phyloP scores from a whole-genome alignment of 371 early-diverging fungal species.

The Parasitella parasitica region DNA sequence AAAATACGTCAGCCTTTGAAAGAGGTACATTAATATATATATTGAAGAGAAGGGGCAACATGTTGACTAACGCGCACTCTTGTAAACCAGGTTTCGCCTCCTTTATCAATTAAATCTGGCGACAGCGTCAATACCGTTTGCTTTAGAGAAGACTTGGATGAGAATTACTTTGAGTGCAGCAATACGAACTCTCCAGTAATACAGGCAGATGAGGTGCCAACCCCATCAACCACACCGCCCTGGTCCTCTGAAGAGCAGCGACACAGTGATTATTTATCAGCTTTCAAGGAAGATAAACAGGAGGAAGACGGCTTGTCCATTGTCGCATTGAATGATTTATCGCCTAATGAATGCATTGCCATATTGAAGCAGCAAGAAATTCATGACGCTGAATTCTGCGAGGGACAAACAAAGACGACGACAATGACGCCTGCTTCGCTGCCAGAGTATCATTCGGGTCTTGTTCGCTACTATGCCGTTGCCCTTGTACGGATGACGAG shows the following conservation, averaged over 20 bases:
- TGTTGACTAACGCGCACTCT: too few species aligned
- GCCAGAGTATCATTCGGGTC: not conserved
- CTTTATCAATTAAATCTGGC: not conserved
- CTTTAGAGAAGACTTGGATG: slow-evolving; percentile 52
- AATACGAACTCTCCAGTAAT: not conserved
- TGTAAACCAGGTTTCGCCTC: not conserved
- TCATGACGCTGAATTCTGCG: not conserved
- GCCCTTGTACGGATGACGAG: not conserved
- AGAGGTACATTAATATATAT: not conserved
- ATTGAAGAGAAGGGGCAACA: too few species aligned
- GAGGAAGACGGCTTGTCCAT: not conserved
- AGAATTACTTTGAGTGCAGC: slow-evolving; percentile 31
- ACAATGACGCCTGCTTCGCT: not conserved
- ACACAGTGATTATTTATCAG: not conserved
- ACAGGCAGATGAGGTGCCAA: not conserved
- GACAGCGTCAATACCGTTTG: not conserved
- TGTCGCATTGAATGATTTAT: not conserved
- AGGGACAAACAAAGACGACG: not conserved
- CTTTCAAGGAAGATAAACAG: not conserved
- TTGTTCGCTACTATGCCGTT: not conserved
- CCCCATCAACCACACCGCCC: not conserved
- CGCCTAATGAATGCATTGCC: not conserved
- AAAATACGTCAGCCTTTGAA: not conserved
- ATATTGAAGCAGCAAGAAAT: not conserved
- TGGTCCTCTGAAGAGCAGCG: not conserved